These are phyloP conservation scores for Tulasnella sp. DNA, from an alignment of 768 basidiomycete species.

Conservation along the genomic window DNA sequence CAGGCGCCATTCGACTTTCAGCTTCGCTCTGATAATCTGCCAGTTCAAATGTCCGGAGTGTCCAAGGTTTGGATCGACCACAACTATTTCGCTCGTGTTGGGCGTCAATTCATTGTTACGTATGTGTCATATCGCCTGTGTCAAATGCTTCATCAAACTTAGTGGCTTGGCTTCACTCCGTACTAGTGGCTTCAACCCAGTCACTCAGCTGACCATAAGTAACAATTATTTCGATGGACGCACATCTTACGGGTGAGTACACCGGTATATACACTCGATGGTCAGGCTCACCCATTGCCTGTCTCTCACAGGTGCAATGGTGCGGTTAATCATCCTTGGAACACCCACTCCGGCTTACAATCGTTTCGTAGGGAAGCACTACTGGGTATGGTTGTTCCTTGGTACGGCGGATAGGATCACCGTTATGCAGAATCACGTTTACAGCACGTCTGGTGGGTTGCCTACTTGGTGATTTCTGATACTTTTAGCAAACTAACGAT, in stretches of 20 bases:
- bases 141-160: not conserved
- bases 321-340: too few species aligned
- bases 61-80: not conserved
- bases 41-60: not conserved
- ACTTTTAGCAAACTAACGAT: not conserved
- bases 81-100: not conserved
- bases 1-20: too few species aligned
- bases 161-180: not conserved
- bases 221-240: not conserved
- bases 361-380: not conserved
- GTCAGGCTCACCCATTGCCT: too few species aligned
- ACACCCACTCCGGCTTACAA: too few species aligned
- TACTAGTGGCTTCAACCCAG: not conserved
- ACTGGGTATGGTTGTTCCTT: not conserved
- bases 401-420: not conserved
- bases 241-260: not conserved
- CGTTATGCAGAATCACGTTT: not conserved
- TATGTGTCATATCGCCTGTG: not conserved
- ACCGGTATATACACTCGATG: too few species aligned
- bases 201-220: not conserved
- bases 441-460: not conserved
- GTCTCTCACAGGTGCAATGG: too few species aligned
- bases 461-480: not conserved
- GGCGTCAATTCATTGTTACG: not conserved
- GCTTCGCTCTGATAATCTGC: too few species aligned